A percentile compares a stretch with the other conserved stretches of the same genome.
Evolutionary conservation across 345 rosid genomes (phyloP).

Genomic region (Capsella bursapastoris): DNA sequence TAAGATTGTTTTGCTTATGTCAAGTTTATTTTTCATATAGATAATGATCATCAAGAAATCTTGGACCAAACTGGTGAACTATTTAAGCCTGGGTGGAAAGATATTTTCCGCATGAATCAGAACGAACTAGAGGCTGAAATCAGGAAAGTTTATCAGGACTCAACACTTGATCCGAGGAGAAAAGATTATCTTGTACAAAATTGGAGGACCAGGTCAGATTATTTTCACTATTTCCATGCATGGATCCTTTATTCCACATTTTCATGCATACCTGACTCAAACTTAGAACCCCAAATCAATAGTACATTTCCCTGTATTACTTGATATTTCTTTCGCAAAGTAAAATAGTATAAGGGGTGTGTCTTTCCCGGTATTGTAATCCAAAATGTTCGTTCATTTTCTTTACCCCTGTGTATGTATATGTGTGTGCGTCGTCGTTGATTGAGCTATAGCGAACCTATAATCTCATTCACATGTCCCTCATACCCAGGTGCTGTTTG

Average conservation of each 20-base stretch:
- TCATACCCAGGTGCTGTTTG: not conserved
- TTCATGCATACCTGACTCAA: conserved; percentile 7
- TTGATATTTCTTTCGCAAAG: not conserved
- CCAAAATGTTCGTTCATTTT: not conserved
- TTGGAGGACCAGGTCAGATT: conserved; percentile 74
- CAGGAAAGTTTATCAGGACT: conserved; percentile 83
- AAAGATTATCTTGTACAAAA: conserved; percentile 83
- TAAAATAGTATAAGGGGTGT: not conserved
- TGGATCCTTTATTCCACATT: conserved; percentile 1
- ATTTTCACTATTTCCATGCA: conserved; percentile 59
- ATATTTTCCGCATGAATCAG: conserved; percentile 93
- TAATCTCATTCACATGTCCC: conserved; percentile 20
- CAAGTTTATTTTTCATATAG: conserved; percentile 45
- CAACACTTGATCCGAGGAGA: conserved; percentile 92
- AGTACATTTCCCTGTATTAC: conserved; percentile 3
- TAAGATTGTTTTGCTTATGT: conserved; percentile 35
- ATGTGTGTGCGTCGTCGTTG: conserved; percentile 11
- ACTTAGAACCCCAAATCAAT: not conserved
- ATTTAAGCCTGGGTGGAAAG: conserved; percentile 98
- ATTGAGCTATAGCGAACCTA: conserved; percentile 14
- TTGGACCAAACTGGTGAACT: conserved; percentile 69
- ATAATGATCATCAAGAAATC: conserved; percentile 58
- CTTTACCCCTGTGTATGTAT: not conserved
- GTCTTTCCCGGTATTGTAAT: conserved; percentile 2
- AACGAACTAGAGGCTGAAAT: conserved; percentile 91